Percentiles rank a stretch among this genome's conserved stretches.
These are phyloP conservation scores for Alternaria ethzedia DNA, from an alignment of 2,329 filamentous ascomycete genomes.

Conservation along the genomic window DNA sequence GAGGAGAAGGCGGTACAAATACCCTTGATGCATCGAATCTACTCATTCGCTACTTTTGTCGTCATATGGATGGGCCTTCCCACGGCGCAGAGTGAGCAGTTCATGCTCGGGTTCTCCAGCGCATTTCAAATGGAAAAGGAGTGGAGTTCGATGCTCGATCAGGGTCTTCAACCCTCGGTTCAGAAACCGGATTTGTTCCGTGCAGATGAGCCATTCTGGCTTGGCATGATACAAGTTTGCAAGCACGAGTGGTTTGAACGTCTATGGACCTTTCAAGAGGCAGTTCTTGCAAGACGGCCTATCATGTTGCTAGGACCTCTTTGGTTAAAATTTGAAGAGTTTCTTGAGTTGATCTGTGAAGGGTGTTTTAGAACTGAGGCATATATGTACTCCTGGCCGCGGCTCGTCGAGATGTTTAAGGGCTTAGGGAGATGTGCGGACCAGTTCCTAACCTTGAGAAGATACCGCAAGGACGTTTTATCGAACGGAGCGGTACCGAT, in stretches of 20 bases:
- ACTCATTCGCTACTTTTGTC: neutral
- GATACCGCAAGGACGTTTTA: fast-evolving
- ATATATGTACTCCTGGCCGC: neutral
- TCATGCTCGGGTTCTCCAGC: neutral
- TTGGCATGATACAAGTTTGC: neutral
- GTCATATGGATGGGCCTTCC: neutral
- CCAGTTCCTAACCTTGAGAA: neutral
- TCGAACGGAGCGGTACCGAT: fast-evolving
- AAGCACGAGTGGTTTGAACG: neutral
- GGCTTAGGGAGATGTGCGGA: fast-evolving
- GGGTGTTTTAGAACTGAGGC: fast-evolving
- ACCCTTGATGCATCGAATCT: neutral
- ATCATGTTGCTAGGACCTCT: neutral
- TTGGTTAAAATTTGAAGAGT: neutral
- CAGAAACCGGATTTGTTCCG: neutral
- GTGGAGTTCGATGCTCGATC: neutral
- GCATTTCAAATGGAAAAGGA: neutral
- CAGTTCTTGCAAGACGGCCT: neutral
- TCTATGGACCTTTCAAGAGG: neutral
- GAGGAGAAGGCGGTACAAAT: neutral
- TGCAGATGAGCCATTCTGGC: neutral
- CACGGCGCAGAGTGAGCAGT: neutral
- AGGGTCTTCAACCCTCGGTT: neutral
- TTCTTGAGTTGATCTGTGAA: neutral
- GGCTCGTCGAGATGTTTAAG: fast-evolving